Base-by-base conservation (phyloP, 345 rosid genomes). In the Physaria fendleri region DNA sequence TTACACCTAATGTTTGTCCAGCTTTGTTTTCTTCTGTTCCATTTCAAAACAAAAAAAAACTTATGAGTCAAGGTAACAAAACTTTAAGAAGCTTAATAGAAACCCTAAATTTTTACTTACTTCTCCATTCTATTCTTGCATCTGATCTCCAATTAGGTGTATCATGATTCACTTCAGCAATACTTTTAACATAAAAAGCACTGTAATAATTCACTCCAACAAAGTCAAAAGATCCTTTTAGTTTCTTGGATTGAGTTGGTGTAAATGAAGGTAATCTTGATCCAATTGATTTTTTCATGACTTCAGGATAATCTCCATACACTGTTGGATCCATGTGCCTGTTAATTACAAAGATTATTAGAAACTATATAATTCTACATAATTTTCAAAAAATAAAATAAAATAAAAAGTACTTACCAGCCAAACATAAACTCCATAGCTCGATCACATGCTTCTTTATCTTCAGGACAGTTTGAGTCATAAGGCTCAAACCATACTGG, bases 121-220 rank as follows among this genome's bases (percentile, higher is more conserved):
- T 39, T 45, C 66, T 69, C 62, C 74, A 32, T 60, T 66, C 73
- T 9, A 68, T 47, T 2, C 51, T 79, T 53, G 64, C 71, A 33
- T 81, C 86, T 0, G 83, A 29, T 24, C 66, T 20, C 68, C 74
- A 81, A 6, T 70, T 67, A 1, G 69, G 52, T 3, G 73, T 63
- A 2, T 58, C 44, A 51, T 34, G 66, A 30, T 71, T 57, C 0
- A 59, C 14, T 35, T 65, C 61, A 65, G 54, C 32, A 9, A 64
- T 52, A 35, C 14, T 64, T 58, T 64, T 65, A 2, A 59, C 66
- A 21, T 71, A 71, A 33, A 64, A 44, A 25, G 66, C 66, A 65
- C 71, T 64, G 45, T 71, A 71, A 59, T 71, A 71, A 58, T 71
- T 71, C 15, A 59, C 60, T 22, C 75, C 75, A 27, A 71, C 57